phyloP scores from a whole-genome alignment of 305 asterid species.

The Petunia hybrid region DNA sequence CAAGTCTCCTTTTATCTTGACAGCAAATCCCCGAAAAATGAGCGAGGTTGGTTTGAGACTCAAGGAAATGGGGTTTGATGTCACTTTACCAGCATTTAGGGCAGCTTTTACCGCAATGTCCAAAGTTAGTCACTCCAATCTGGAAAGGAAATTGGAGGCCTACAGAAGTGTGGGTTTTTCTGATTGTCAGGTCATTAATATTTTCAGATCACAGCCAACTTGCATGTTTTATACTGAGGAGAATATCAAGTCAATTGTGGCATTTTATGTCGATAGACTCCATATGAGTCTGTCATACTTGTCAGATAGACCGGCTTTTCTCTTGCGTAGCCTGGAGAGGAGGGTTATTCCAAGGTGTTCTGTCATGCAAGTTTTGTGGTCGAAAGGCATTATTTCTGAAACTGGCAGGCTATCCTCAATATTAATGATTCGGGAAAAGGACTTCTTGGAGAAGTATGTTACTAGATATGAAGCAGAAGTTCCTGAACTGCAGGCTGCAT shows the following conservation, averaged over 20 bases:
- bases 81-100: conserved; percentile 27
- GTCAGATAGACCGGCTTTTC: not conserved
- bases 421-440: not conserved
- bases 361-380: conserved; percentile 29
- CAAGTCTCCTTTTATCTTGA: conserved; percentile 13
- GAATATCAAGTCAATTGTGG: conserved; percentile 17
- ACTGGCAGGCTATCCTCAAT: conserved; percentile 2
- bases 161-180: conserved; percentile 23
- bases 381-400: conserved; percentile 15
- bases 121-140: not conserved
- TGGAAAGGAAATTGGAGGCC: conserved; percentile 24
- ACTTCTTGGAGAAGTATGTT: conserved; percentile 17
- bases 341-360: conserved; percentile 31
- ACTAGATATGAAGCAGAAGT: conserved; percentile 27
- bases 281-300: conserved; percentile 7
- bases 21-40: not conserved
- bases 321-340: conserved; percentile 13
- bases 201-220: conserved; percentile 24
- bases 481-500: conserved; percentile 21
- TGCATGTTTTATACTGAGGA: conserved; percentile 28
- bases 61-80: conserved; percentile 31
- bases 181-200: not conserved
- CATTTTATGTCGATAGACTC: conserved; percentile 26
- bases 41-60: conserved; percentile 22
- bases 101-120: not conserved